Evolutionary conservation across 2,329 filamentous ascomycete species (phyloP).

Genomic region (Trichoderma asperellum): DNA sequence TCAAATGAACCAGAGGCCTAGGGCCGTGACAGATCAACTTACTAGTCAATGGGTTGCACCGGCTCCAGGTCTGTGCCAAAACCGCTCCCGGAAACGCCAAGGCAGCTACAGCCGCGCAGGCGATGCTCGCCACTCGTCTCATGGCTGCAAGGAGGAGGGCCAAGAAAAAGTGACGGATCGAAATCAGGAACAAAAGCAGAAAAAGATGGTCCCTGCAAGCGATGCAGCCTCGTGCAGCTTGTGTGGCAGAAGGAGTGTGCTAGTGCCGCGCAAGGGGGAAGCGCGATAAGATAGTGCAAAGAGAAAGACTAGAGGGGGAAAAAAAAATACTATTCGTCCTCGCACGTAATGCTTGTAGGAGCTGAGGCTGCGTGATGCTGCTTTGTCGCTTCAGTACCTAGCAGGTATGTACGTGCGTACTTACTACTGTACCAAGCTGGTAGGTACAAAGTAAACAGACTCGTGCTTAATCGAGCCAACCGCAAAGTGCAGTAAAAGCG

Average conservation of each 20-base stretch:
- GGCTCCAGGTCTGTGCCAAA: constrained; percentile 47
- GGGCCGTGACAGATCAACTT: constrained; percentile 30
- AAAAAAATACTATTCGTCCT: not conserved
- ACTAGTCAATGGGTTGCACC: constrained; percentile 47
- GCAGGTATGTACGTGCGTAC: not conserved
- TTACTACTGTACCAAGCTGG: not conserved
- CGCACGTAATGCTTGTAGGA: not conserved
- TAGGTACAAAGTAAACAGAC: not conserved
- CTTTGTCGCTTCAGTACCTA: not conserved
- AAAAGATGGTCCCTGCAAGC: constrained; percentile 7
- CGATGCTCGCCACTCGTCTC: constrained; percentile 24
- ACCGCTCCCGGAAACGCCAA: constrained; percentile 33
- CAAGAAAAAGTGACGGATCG: not conserved
- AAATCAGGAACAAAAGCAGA: not conserved
- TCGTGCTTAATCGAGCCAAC: not conserved
- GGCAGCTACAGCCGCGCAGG: constrained; percentile 20
- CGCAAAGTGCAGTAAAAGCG: not conserved
- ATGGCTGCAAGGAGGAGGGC: constrained; percentile 26
- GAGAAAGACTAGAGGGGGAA: not conserved
- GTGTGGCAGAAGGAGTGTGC: not conserved
- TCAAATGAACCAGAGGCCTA: not conserved
- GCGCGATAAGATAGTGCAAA: constrained; percentile 1
- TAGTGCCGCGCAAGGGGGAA: constrained; percentile 22
- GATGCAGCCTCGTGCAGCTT: constrained; percentile 13
- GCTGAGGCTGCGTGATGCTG: constrained; percentile 11